Conservation (phyloP, 345 rosid species). For the Citrus hindsii region DNA sequence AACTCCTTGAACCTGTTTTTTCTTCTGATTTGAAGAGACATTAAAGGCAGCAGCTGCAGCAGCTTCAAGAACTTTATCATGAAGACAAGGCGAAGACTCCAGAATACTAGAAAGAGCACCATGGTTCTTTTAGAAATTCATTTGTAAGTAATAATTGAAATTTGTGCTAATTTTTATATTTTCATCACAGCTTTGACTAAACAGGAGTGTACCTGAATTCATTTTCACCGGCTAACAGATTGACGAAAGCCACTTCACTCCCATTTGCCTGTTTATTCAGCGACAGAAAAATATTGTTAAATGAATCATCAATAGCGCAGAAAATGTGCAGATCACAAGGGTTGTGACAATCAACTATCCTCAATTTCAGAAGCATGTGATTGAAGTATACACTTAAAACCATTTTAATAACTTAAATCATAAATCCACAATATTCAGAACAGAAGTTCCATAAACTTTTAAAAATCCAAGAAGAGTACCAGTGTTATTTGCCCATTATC, state of each 20-base stretch:
- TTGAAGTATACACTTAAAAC: background rate
- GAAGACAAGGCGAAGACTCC: conserved; percentile 49
- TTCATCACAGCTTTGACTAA: background rate
- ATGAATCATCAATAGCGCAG: background rate
- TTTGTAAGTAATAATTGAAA: background rate
- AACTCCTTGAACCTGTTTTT: conserved; percentile 31
- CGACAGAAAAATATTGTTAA: background rate
- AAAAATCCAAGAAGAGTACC: conserved; percentile 25
- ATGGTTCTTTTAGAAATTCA: conserved; percentile 4
- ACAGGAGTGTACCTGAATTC: conserved; percentile 32
- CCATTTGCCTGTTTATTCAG: conserved; percentile 39
- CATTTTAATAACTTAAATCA: background rate
- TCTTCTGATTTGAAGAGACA: conserved; percentile 33
- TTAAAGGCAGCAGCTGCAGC: conserved; percentile 40
- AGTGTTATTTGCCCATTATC: conserved; percentile 37
- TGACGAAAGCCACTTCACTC: conserved; percentile 48
- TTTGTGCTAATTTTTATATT: background rate
- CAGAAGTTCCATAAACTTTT: background rate
- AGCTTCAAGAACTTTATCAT: conserved; percentile 44
- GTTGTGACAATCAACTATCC: background rate
- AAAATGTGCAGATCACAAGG: background rate
- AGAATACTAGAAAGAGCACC: conserved; percentile 38
- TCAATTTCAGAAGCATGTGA: background rate
- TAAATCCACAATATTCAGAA: background rate
- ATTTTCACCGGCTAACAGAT: conserved; percentile 34